These are phyloP conservation scores for Colletotrichum eremochloae DNA, from an alignment of 2,329 filamentous ascomycete species.

Conservation along the genomic window DNA sequence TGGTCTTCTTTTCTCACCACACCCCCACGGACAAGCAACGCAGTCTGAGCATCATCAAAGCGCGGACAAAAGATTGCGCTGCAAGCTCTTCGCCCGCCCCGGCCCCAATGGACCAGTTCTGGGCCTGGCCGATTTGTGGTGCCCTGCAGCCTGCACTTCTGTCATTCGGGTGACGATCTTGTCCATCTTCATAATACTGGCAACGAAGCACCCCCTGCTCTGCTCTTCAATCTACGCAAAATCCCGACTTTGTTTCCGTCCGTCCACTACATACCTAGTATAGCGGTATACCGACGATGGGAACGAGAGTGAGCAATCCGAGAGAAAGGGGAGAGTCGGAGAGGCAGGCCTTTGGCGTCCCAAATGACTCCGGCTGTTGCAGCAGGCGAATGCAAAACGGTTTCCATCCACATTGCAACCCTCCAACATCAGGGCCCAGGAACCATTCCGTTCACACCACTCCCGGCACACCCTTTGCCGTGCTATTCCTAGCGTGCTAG, in stretches of 20 bases:
- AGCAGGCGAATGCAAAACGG: not conserved
- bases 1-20: not conserved
- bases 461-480: slow-evolving; percentile 26
- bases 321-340: not conserved
- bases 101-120: not conserved
- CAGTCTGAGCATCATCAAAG: not conserved
- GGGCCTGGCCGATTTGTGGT: not conserved
- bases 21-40: not conserved
- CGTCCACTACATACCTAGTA: too few relatives aligned
- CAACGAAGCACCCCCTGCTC: slow-evolving; percentile 31
- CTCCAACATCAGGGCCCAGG: not conserved
- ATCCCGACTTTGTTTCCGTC: slow-evolving; percentile 23
- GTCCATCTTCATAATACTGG: slow-evolving; percentile 35
- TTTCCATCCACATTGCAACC: not conserved
- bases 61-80: not conserved
- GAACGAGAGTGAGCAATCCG: too few relatives aligned
- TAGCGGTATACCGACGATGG: too few relatives aligned
- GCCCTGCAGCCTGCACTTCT: slow-evolving; percentile 1
- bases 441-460: slow-evolving; percentile 8
- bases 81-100: too few relatives aligned
- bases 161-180: slow-evolving; percentile 26
- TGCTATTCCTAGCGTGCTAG: slow-evolving; percentile 32
- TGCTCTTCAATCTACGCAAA: slow-evolving; percentile 25
- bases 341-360: not conserved
- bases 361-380: not conserved